Conservation (phyloP, 2,329 filamentous ascomycete genomes). For the Fusarium oligoseptatum region DNA sequence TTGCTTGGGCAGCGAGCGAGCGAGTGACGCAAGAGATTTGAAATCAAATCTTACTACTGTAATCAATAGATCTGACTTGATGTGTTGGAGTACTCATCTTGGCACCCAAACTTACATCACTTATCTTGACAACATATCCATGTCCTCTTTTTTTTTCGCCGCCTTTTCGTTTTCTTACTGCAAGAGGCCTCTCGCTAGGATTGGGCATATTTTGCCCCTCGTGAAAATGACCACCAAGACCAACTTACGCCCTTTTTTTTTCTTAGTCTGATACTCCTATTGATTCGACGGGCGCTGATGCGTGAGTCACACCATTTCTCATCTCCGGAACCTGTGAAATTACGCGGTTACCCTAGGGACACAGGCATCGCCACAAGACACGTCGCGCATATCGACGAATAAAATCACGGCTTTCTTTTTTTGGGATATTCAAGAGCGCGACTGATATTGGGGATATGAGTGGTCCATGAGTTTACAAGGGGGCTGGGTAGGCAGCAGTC, state of each 20-base stretch:
- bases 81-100: not conserved
- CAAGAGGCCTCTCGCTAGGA: constrained; percentile 10
- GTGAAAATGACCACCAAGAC: constrained; percentile 3
- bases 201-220: constrained; percentile 28
- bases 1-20: constrained; percentile 4
- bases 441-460: not conserved
- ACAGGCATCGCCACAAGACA: constrained; percentile 36
- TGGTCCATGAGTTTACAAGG: not conserved
- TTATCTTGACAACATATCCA: not conserved
- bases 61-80: not conserved
- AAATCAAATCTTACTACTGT: constrained; percentile 2
- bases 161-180: not conserved
- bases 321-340: not conserved
- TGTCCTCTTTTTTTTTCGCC: not conserved
- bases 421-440: not conserved
- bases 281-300: constrained; percentile 3
- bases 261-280: not conserved
- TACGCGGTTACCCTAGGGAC: constrained; percentile 11
- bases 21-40: constrained; percentile 15
- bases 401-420: not conserved
- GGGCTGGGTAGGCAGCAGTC: constrained; percentile 40
- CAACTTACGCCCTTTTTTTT: not conserved
- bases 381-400: constrained; percentile 9
- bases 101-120: not conserved
- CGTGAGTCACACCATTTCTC: constrained; percentile 30